A percentile compares a stretch with the other conserved stretches of the same genome.
Conservation (phyloP, 2,329 filamentous ascomycete genomes). For the Hortaea sp. region DNA sequence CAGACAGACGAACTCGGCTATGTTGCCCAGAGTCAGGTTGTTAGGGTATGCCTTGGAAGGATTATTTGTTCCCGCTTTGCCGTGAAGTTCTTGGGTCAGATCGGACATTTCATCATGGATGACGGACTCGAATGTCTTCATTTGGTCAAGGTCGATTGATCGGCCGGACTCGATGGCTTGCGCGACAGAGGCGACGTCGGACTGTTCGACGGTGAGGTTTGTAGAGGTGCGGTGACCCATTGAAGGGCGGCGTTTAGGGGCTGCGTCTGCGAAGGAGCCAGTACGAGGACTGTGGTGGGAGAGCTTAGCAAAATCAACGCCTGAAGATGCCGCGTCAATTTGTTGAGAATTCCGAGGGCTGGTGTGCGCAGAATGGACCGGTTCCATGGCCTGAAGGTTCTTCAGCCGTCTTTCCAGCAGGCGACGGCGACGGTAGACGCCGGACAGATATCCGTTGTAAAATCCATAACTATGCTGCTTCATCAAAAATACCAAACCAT, state of each 20-base stretch:
- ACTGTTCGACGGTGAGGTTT: slow-evolving; percentile 36
- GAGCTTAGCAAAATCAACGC: slow-evolving; percentile 10
- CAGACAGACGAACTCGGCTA: slow-evolving; percentile 62
- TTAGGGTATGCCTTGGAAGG: slow-evolving; percentile 50
- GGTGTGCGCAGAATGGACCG: slow-evolving; percentile 28
- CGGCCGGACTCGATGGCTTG: slow-evolving; percentile 51
- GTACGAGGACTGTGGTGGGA: not conserved
- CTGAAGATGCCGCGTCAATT: slow-evolving; percentile 8
- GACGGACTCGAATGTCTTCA: slow-evolving; percentile 53
- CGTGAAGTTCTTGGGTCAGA: slow-evolving; percentile 54
- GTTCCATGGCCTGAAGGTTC: slow-evolving; percentile 46
- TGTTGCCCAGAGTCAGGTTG: slow-evolving; percentile 49
- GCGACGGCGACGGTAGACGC: slow-evolving; percentile 46
- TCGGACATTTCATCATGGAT: slow-evolving; percentile 58
- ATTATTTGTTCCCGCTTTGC: slow-evolving; percentile 42
- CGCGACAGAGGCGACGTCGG: slow-evolving; percentile 52
- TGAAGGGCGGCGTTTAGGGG: slow-evolving; percentile 22
- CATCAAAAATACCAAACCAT: slow-evolving; percentile 68
- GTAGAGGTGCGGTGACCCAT: slow-evolving; percentile 31
- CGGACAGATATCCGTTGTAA: slow-evolving; percentile 58
- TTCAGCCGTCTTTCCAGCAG: slow-evolving; percentile 43
- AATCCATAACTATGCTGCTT: slow-evolving; percentile 75
- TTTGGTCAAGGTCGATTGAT: slow-evolving; percentile 52
- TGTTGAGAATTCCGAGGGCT: slow-evolving; percentile 18
- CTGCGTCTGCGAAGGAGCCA: not conserved